A percentile compares a stretch with the other conserved stretches of the same genome.
These are phyloP conservation scores for Phytopythium aichiense DNA, from an alignment of 352 stramenopile genomes.

Conservation along the genomic window DNA sequence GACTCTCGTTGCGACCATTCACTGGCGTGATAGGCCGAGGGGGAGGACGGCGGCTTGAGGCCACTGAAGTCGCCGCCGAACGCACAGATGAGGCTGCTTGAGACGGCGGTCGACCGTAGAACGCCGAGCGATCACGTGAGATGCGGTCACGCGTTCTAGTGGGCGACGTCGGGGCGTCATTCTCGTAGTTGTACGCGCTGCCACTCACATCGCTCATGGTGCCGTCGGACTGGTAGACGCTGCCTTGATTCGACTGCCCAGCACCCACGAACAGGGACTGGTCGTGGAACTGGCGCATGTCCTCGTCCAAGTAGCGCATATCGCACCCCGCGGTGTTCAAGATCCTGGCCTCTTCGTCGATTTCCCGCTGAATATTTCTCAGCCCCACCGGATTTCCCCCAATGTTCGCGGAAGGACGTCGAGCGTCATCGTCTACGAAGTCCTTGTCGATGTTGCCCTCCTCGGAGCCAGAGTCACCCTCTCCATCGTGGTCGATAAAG, in stretches of 20 bases:
- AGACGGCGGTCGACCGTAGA: constrained; percentile 1
- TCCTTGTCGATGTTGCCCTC: constrained; percentile 10
- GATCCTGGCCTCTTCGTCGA: constrained; percentile 30
- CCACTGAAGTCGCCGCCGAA: neutral
- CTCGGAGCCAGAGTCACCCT: constrained; percentile 10
- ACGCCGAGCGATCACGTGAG: constrained; percentile 2
- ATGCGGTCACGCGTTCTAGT: constrained; percentile 5
- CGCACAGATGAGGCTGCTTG: neutral
- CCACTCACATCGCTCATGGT: constrained; percentile 1
- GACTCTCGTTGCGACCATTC: neutral
- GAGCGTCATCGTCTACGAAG: constrained; percentile 1
- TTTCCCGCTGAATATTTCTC: neutral
- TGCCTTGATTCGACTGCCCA: neutral
- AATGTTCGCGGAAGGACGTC: neutral
- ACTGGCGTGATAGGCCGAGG: constrained; percentile 1
- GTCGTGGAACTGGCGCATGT: constrained; percentile 74
- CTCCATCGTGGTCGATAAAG: constrained; percentile 12
- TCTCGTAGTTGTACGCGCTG: neutral
- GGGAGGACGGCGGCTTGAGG: neutral
- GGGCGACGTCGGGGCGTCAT: constrained; percentile 5
- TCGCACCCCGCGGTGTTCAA: constrained; percentile 57
- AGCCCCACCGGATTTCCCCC: neutral
- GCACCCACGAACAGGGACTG: constrained; percentile 35
- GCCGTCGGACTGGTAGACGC: neutral
- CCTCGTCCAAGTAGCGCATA: constrained; percentile 51